A percentile compares a stretch with the other conserved stretches of the same genome.
These are phyloP conservation scores for Fusarium albosuccineum DNA, from an alignment of 2,329 filamentous ascomycete species.

Conservation along the genomic window DNA sequence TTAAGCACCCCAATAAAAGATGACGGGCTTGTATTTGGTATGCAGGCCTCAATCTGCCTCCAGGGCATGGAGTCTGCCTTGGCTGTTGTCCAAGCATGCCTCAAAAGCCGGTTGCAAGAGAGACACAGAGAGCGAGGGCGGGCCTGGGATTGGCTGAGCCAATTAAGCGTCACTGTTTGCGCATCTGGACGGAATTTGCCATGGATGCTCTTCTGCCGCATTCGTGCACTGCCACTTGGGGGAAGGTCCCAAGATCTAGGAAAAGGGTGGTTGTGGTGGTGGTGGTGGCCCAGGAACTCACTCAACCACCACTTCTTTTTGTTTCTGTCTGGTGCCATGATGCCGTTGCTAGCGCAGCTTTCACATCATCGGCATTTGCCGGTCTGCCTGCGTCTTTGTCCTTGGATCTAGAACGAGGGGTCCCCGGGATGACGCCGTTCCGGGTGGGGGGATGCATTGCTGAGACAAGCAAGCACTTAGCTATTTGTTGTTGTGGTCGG, in stretches of 20 bases:
- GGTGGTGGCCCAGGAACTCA: conserved; percentile 30
- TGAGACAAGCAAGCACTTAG: not conserved
- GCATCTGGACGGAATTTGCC: not conserved
- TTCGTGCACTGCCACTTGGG: not conserved
- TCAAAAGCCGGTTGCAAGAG: not conserved
- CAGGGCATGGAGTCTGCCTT: conserved; percentile 8
- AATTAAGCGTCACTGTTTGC: not conserved
- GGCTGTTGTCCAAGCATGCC: conserved; percentile 11
- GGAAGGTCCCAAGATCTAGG: not conserved
- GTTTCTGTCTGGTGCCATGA: conserved; percentile 3
- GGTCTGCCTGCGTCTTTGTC: conserved; percentile 12
- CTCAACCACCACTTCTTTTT: conserved; percentile 28
- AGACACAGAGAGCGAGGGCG: not conserved
- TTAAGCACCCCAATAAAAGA: not conserved
- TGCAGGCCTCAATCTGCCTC: not conserved
- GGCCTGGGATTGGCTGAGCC: not conserved
- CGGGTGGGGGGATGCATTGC: conserved; percentile 20
- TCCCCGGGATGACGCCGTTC: conserved; percentile 23
- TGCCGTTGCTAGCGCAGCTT: conserved; percentile 15
- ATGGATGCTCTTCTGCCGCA: not conserved
- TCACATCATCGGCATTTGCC: conserved; percentile 29
- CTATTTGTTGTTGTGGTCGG: not conserved
- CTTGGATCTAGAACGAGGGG: conserved; percentile 18
- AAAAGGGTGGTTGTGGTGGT: conserved; percentile 7
- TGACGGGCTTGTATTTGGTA: not conserved